Evolutionary conservation across 345 rosid genomes (phyloP).

Genomic region (Lepidium sativum): DNA sequence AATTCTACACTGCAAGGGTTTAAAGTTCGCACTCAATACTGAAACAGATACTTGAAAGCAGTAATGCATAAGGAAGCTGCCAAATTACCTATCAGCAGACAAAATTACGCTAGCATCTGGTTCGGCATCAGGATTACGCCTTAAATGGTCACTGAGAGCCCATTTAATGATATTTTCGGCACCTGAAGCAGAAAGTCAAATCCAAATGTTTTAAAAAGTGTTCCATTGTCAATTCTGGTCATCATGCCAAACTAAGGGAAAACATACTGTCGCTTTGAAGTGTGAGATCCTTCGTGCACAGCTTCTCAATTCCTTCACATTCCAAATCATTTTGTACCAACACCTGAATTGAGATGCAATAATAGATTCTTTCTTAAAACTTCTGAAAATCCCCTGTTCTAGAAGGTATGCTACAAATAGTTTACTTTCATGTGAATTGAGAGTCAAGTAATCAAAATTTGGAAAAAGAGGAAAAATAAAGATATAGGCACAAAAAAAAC

Average conservation of each 20-base stretch:
- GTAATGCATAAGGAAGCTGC: constrained; percentile 5
- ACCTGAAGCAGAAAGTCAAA: constrained; percentile 36
- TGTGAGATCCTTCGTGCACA: constrained; percentile 68
- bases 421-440: neutral
- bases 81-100: constrained; percentile 63
- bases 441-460: neutral
- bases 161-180: constrained; percentile 85
- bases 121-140: constrained; percentile 58
- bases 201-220: neutral
- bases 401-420: neutral
- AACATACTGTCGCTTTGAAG: constrained; percentile 67
- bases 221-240: neutral
- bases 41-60: neutral
- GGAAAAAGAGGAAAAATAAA: neutral
- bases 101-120: constrained; percentile 47
- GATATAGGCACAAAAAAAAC: neutral
- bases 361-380: constrained; percentile 1
- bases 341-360: constrained; percentile 39
- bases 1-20: constrained; percentile 57
- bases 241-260: neutral
- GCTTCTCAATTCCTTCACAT: constrained; percentile 59
- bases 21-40: neutral
- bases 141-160: constrained; percentile 76
- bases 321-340: constrained; percentile 56
- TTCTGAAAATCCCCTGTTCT: neutral